Evolutionary conservation across 2,329 filamentous ascomycete species (phyloP).

Genomic region (Dactylella cylindrospora): DNA sequence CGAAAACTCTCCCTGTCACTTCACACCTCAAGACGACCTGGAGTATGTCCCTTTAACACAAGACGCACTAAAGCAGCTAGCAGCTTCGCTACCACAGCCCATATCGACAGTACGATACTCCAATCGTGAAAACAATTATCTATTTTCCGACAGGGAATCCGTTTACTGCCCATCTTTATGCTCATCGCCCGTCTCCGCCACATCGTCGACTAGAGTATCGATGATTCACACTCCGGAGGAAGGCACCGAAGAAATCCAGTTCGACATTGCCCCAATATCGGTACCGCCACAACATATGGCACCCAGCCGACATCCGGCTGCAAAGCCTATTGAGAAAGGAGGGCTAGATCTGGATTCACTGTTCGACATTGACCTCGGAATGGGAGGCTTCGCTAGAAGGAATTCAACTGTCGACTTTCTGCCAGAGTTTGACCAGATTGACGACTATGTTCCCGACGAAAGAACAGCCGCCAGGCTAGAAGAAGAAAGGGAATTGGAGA

Average conservation of each 20-base stretch:
- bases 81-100: slow-evolving; percentile 32
- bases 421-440: slow-evolving; percentile 41
- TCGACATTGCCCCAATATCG: slow-evolving; percentile 34
- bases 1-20: slow-evolving; percentile 41
- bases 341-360: slow-evolving; percentile 34
- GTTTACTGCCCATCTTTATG: slow-evolving; percentile 38
- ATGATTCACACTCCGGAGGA: slow-evolving; percentile 42
- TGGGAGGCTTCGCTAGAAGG: slow-evolving; percentile 11
- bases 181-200: slow-evolving; percentile 39
- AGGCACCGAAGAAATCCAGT: slow-evolving; percentile 37
- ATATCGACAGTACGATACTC: slow-evolving; percentile 41
- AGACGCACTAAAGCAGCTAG: slow-evolving; percentile 30
- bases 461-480: slow-evolving; percentile 32
- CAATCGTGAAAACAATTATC: slow-evolving; percentile 41
- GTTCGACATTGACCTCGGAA: slow-evolving; percentile 41
- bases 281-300: slow-evolving; percentile 38
- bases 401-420: slow-evolving; percentile 37
- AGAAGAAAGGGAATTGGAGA: slow-evolving; percentile 38
- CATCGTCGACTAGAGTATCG: slow-evolving; percentile 36
- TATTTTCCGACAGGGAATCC: slow-evolving; percentile 42
- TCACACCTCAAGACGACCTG: slow-evolving; percentile 43
- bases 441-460: slow-evolving; percentile 40
- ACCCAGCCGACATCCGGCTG: slow-evolving; percentile 1
- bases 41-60: slow-evolving; percentile 40
- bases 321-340: slow-evolving; percentile 34